A percentile compares a stretch with the other conserved stretches of the same genome.
Evolutionary conservation across 768 basidiomycete species (phyloP).

Genomic region (Lactarius psammicola): DNA sequence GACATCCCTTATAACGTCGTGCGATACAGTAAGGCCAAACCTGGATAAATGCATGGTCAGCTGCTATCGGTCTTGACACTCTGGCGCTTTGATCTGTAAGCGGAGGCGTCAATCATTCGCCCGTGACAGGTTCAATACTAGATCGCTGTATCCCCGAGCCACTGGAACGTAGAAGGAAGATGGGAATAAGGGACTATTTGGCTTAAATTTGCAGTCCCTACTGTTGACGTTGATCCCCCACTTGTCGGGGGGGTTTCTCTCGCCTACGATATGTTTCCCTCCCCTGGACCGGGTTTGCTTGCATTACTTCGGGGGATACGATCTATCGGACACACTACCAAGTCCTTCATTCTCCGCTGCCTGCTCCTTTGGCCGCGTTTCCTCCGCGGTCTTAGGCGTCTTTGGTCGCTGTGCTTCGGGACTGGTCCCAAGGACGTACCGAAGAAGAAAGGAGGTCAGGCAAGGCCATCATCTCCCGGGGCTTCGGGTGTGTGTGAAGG

Average conservation of each 20-base stretch:
- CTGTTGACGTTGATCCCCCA: background rate
- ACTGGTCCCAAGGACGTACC: background rate
- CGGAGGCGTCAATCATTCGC: background rate
- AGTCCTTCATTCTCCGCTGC: slow-evolving; percentile 8
- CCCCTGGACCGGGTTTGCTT: background rate
- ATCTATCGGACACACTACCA: background rate
- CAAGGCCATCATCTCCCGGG: background rate
- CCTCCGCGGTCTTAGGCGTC: slow-evolving; percentile 1
- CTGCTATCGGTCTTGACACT: background rate
- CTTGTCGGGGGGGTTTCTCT: background rate
- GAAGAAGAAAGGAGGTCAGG: background rate
- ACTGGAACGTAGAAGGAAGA: too few relatives aligned
- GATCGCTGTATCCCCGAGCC: too few relatives aligned
- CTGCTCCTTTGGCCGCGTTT: background rate
- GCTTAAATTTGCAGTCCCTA: background rate
- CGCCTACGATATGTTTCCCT: slow-evolving; percentile 1
- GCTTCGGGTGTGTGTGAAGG: background rate
- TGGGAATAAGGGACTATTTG: background rate
- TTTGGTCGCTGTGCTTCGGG: background rate
- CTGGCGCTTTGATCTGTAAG: background rate
- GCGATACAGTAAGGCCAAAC: background rate
- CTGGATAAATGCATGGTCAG: background rate
- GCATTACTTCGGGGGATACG: background rate
- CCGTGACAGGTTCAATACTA: too few relatives aligned
- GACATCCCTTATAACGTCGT: too few relatives aligned